These are phyloP conservation scores for Calocybe indica DNA, from an alignment of 768 basidiomycete species.

Conservation along the genomic window DNA sequence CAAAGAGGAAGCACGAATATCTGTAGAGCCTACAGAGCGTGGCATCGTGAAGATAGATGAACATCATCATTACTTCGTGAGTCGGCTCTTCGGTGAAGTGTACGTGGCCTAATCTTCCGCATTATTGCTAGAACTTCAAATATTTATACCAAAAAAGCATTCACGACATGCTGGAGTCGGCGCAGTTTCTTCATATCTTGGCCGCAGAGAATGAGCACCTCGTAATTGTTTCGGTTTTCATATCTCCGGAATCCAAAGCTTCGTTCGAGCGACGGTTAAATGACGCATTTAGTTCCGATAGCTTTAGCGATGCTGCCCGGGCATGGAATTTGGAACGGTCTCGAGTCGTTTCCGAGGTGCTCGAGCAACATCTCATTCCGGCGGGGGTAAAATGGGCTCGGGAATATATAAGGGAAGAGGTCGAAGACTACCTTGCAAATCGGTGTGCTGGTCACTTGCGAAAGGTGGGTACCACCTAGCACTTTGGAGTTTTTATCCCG, in stretches of 20 bases:
- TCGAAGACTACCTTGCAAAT: slow-evolving; percentile 75
- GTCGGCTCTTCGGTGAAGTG: slow-evolving; percentile 17
- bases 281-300: slow-evolving; percentile 80
- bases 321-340: slow-evolving; percentile 89
- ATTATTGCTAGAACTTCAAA: slow-evolving; percentile 75
- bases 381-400: slow-evolving; percentile 82
- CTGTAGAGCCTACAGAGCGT: slow-evolving; percentile 82
- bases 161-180: slow-evolving; percentile 55
- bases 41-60: slow-evolving; percentile 76
- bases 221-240: slow-evolving; percentile 65
- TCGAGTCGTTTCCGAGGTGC: slow-evolving; percentile 69
- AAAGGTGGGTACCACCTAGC: slow-evolving; percentile 42
- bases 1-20: slow-evolving; percentile 67
- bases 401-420: slow-evolving; percentile 85
- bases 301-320: slow-evolving; percentile 76
- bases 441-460: slow-evolving; percentile 65
- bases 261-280: slow-evolving; percentile 70
- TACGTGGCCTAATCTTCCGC: slow-evolving; percentile 1
- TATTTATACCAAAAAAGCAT: slow-evolving; percentile 82
- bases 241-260: slow-evolving; percentile 58
- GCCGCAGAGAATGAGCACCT: slow-evolving; percentile 87
- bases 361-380: slow-evolving; percentile 81
- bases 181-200: slow-evolving; percentile 89
- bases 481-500: slow-evolving; percentile 10
- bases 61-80: slow-evolving; percentile 63